A percentile compares a stretch with the other conserved stretches of the same genome.
These are phyloP conservation scores for Exophiala sp. DNA, from an alignment of 2,329 filamentous ascomycete genomes.

Conservation along the genomic window DNA sequence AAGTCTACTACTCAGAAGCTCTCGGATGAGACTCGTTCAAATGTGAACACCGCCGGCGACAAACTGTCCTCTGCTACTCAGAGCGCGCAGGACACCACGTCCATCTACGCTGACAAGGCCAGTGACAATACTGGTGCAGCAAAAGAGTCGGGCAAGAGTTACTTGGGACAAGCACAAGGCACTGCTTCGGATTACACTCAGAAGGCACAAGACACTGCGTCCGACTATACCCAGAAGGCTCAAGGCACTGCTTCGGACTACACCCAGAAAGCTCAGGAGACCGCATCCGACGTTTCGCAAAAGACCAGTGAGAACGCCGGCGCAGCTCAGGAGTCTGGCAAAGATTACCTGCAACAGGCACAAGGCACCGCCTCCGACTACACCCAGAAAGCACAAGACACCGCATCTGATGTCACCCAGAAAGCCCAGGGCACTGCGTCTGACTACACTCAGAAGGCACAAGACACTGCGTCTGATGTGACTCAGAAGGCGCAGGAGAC, in stretches of 20 bases:
- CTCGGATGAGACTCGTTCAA: slow-evolving; percentile 35
- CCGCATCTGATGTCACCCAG: slow-evolving; percentile 7
- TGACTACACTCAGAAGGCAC: background rate
- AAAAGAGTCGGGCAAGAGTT: slow-evolving; percentile 9
- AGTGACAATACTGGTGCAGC: slow-evolving; percentile 14
- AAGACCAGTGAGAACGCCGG: background rate
- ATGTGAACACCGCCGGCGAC: slow-evolving; percentile 10
- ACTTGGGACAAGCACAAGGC: slow-evolving; percentile 4
- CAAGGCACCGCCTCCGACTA: background rate
- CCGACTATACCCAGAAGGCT: background rate
- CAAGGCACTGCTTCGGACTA: background rate
- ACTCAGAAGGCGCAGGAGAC: background rate
- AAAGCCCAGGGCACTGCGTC: background rate
- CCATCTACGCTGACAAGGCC: slow-evolving; percentile 5
- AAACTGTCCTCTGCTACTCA: slow-evolving; percentile 10
- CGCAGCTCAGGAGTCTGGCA: slow-evolving; percentile 1
- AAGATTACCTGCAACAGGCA: slow-evolving; percentile 1
- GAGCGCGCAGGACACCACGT: slow-evolving; percentile 17
- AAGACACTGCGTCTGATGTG: slow-evolving; percentile 9
- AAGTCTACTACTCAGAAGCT: slow-evolving; percentile 52
- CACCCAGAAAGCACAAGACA: slow-evolving; percentile 8
- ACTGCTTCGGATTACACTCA: slow-evolving; percentile 1
- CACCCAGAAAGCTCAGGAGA: background rate
- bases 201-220: slow-evolving; percentile 5
- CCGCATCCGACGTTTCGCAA: background rate